These are phyloP conservation scores for Thozetella sp. DNA, from an alignment of 495 filamentous ascomycete species.

Conservation along the genomic window DNA sequence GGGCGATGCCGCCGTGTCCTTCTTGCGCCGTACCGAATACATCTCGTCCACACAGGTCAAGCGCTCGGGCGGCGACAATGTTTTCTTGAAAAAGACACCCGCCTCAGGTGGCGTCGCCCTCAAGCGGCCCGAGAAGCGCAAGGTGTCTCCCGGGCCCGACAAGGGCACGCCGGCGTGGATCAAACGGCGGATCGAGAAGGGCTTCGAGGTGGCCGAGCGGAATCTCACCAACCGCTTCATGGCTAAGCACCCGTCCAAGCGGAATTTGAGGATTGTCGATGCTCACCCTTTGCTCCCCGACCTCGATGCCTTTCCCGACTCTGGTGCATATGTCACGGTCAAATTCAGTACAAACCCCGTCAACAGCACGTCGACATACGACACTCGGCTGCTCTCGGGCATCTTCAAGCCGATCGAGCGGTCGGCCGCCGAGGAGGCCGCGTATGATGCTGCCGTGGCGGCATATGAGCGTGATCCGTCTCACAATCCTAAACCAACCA, in stretches of 20 bases:
- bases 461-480: constrained; percentile 65
- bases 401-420: constrained; percentile 69
- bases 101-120: constrained; percentile 26
- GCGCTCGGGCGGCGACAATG: constrained; percentile 16
- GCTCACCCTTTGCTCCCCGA: constrained; percentile 85
- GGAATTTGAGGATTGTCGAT: constrained; percentile 75
- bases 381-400: constrained; percentile 78
- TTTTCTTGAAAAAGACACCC: constrained; percentile 39
- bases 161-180: constrained; percentile 81
- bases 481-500: constrained; percentile 60
- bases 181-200: constrained; percentile 77
- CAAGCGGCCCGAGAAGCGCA: constrained; percentile 42
- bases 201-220: constrained; percentile 78
- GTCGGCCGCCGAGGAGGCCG: constrained; percentile 48
- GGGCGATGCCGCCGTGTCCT: constrained; percentile 74
- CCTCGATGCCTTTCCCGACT: constrained; percentile 84
- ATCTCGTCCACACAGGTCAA: constrained; percentile 68
- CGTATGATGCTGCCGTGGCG: constrained; percentile 51
- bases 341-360: constrained; percentile 89
- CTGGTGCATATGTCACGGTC: constrained; percentile 80
- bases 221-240: constrained; percentile 68
- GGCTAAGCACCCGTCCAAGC: constrained; percentile 81
- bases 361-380: constrained; percentile 59
- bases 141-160: constrained; percentile 46
- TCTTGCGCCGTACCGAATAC: constrained; percentile 95